Base-by-base conservation (phyloP, 768 basidiomycete genomes). In the Kockovaella imperatae region DNA sequence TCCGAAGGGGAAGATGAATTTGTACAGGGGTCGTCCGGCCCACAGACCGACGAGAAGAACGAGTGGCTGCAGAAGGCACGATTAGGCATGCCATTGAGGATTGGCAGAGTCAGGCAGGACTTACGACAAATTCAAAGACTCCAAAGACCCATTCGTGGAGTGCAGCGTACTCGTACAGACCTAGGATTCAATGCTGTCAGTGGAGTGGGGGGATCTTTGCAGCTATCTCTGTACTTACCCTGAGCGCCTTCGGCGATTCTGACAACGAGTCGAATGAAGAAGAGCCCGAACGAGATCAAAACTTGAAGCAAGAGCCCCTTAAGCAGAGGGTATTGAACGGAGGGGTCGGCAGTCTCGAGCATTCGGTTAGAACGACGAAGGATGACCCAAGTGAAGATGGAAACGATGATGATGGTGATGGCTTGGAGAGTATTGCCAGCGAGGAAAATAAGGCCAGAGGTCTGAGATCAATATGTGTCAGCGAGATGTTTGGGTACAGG, bases 1-100 rank as follows among this genome's bases (percentile, higher is more conserved):
- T n/a, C 56, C 60, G 25, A 57, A 46, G 6, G 60, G 60, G 56
- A 61, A 61, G 49, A 61, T 44, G 56, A 57, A 61, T 31, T 47
- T 55, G 45, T 48, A 47, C 7, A 61, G 51, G 10, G 60, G 60
- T 47, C 50, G 42, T 26, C 31, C 45, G 23, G 60, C 60, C 60
- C 60, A 61, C 8, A 61, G 45, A 36, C 47, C 35, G 34, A 58
- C 30, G 42, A 61, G 52, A 39, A 54, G 42, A 45, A 61, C 43
- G 56, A 61, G 50, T 3, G 60, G 60, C 60, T 61, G 38, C 10
- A 23, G 21, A 11, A 11, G 30, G 8, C 36, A 32, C 30, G 15
- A 42, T 28, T 32, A 34, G n/a, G 13, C 14, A 13, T 34, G 1
- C 4, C 1, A 10, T 28, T 8, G 13, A 5, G 42, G 11, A 8